Evolutionary conservation across 1,284 basidiomycete species (phyloP).

Genomic region (Pisolithus thermaeus): DNA sequence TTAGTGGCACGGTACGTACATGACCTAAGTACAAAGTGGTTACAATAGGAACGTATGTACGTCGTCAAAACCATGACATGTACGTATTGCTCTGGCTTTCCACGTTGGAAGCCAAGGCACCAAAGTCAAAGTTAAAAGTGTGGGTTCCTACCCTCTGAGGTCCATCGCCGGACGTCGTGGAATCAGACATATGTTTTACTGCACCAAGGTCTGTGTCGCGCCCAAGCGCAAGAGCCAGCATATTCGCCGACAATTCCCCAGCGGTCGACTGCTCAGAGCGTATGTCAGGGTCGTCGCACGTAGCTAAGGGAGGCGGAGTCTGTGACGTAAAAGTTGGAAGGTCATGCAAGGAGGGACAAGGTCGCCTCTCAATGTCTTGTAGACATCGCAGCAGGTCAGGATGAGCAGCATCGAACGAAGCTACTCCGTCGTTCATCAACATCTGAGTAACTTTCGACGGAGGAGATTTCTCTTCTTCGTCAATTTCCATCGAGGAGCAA

Average conservation of each 20-base stretch:
- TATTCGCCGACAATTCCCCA: conserved; percentile 27
- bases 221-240: conserved; percentile 27
- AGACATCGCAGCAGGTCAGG: conserved; percentile 20
- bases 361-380: conserved; percentile 17
- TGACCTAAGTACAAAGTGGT: not conserved
- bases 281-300: conserved; percentile 13
- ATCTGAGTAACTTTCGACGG: not conserved
- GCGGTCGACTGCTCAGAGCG: conserved; percentile 12
- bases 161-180: conserved; percentile 15
- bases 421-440: conserved; percentile 1
- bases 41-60: not conserved
- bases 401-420: conserved; percentile 19
- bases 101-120: conserved; percentile 29
- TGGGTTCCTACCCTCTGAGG: conserved; percentile 29
- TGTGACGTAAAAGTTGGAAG: conserved; percentile 22
- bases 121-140: conserved; percentile 31
- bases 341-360: conserved; percentile 17
- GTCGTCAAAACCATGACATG: conserved; percentile 28
- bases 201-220: conserved; percentile 22
- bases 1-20: not conserved
- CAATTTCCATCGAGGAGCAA: conserved; percentile 21
- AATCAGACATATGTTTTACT: conserved; percentile 15
- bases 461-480: conserved; percentile 9
- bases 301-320: conserved; percentile 4
- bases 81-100: conserved; percentile 30